Evolutionary conservation across 148 eudicot species (phyloP).

Genomic region (Fagopyrum esculentum): DNA sequence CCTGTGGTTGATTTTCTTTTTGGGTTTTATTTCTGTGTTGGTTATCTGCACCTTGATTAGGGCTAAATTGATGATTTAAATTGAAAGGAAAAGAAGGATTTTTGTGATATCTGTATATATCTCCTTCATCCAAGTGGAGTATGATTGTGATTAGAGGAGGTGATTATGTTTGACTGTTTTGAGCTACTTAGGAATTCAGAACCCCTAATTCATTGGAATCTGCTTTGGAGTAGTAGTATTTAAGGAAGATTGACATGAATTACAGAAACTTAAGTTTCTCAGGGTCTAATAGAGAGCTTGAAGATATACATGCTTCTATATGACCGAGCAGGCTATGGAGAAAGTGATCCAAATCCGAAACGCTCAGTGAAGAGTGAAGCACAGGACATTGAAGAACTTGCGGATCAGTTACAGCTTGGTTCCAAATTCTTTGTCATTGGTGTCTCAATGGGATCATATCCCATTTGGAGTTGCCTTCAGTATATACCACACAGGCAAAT

Average conservation of each 20-base stretch:
- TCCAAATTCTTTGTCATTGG: conserved; percentile 26
- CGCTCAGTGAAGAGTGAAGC: conserved; percentile 31
- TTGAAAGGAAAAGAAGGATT: too few species aligned
- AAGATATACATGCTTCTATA: conserved; percentile 11
- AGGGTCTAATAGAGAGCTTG: conserved; percentile 14
- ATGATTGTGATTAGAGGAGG: neutral
- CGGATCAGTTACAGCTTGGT: conserved; percentile 28
- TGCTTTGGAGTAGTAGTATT: neutral
- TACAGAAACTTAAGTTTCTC: neutral
- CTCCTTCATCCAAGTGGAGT: neutral
- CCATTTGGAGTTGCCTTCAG: conserved; percentile 27
- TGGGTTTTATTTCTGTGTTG: neutral
- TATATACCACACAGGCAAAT: conserved; percentile 28
- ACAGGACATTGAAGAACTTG: conserved; percentile 32
- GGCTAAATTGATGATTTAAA: too few species aligned
- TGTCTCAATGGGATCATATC: conserved; percentile 26
- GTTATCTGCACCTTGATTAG: neutral
- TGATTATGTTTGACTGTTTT: too few species aligned
- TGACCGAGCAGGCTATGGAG: conserved; percentile 18
- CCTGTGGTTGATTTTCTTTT: neutral
- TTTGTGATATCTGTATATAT: neutral
- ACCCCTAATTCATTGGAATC: neutral
- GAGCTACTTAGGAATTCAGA: neutral
- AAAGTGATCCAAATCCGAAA: conserved; percentile 29
- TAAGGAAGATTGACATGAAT: neutral